phyloP scores from a whole-genome alignment of 768 basidiomycete species.

The Mycena sanguinolenta region DNA sequence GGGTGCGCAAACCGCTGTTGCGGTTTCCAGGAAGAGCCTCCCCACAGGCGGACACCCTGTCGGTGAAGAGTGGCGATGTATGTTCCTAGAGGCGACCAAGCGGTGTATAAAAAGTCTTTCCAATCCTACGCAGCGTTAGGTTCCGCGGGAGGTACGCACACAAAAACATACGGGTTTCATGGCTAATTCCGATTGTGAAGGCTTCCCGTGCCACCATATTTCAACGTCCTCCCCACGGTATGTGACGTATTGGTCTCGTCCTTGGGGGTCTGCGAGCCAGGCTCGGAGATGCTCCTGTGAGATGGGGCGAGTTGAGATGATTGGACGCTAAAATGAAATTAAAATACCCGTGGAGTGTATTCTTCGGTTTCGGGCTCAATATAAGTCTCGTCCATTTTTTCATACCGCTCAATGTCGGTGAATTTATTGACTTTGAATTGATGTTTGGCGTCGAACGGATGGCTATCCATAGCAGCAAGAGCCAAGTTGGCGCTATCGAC shows the following conservation, averaged over 20 bases:
- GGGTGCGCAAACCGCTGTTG: constrained; percentile 96
- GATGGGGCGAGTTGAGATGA: constrained; percentile 17
- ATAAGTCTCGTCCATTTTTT: constrained; percentile 82
- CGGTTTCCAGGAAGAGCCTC: constrained; percentile 89
- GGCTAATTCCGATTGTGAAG: constrained; percentile 86
- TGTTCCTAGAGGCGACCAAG: constrained; percentile 98
- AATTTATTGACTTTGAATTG: constrained; percentile 89
- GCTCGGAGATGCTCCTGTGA: constrained; percentile 92
- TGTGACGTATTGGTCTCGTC: constrained; percentile 96
- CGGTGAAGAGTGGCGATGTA: constrained; percentile 94
- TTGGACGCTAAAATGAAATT: constrained; percentile 1
- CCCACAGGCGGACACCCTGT: constrained; percentile 96
- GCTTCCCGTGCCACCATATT: constrained; percentile 94
- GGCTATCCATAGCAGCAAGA: constrained; percentile 75
- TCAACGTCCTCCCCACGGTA: constrained; percentile 93
- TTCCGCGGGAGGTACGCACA: neutral
- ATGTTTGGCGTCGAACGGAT: constrained; percentile 90
- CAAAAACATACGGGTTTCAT: constrained; percentile 75
- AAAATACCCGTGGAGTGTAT: constrained; percentile 79
- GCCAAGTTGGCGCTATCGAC: constrained; percentile 80
- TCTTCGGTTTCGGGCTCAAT: constrained; percentile 80
- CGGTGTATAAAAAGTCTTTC: constrained; percentile 94
- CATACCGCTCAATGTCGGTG: constrained; percentile 89
- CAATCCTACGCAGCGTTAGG: constrained; percentile 73
- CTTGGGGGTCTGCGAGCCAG: constrained; percentile 93